Evolutionary conservation across 2,329 filamentous ascomycete species (phyloP).

Genomic region (Talaromyces piceae): DNA sequence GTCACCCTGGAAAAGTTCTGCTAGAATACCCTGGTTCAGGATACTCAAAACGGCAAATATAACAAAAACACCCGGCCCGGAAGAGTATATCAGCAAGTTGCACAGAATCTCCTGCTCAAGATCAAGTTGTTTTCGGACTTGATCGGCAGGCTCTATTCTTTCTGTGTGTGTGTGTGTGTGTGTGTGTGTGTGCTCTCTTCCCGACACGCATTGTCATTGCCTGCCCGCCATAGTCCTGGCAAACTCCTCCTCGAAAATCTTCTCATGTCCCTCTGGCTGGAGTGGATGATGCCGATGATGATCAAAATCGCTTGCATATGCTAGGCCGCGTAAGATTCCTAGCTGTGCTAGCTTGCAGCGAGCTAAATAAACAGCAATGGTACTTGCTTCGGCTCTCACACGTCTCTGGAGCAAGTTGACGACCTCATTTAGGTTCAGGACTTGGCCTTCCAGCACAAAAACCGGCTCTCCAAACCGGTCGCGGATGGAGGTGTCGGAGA

Average conservation of each 20-base stretch:
- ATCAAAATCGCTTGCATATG: too few species aligned
- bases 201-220: too few species aligned
- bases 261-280: neutral
- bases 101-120: too few species aligned
- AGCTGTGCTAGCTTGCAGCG: neutral
- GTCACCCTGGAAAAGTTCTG: too few species aligned
- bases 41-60: too few species aligned
- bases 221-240: neutral
- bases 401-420: neutral
- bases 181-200: too few species aligned
- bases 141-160: too few species aligned
- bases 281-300: neutral
- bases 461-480: neutral
- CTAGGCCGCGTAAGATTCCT: neutral
- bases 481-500: neutral
- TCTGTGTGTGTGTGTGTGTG: too few species aligned
- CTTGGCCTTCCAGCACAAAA: neutral
- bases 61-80: too few species aligned
- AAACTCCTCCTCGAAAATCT: neutral
- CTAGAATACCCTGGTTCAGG: too few species aligned
- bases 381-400: neutral
- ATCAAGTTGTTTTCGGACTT: too few species aligned
- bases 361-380: neutral
- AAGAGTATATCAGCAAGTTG: too few species aligned
- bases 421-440: neutral